phyloP scores from a whole-genome alignment of 352 stramenopile species.

The Phytophthora kernoviae region DNA sequence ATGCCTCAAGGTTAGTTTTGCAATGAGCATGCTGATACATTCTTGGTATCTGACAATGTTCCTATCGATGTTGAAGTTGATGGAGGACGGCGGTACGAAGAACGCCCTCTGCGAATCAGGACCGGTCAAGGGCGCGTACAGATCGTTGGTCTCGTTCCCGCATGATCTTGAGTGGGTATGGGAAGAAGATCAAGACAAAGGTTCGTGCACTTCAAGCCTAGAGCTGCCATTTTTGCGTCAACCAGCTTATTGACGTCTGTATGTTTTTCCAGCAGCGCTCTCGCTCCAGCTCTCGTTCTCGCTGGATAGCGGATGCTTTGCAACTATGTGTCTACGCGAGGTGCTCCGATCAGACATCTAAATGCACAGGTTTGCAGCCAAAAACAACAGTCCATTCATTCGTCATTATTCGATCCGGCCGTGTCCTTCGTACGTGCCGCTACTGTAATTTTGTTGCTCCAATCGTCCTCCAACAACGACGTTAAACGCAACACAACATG shows the following conservation, averaged over 20 bases:
- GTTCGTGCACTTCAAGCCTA: slow-evolving; percentile 13
- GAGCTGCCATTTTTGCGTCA: not conserved
- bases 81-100: slow-evolving; percentile 54
- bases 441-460: slow-evolving; percentile 1
- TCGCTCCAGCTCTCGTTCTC: slow-evolving; percentile 54
- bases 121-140: slow-evolving; percentile 68
- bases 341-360: slow-evolving; percentile 63
- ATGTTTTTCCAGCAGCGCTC: slow-evolving; percentile 7
- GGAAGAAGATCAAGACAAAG: slow-evolving; percentile 25
- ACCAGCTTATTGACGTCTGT: slow-evolving; percentile 1
- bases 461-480: not conserved
- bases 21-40: not conserved
- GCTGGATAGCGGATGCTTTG: slow-evolving; percentile 69
- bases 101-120: slow-evolving; percentile 36
- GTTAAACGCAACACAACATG: not conserved
- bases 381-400: no score
- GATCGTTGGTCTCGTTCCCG: slow-evolving; percentile 47
- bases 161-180: slow-evolving; percentile 51
- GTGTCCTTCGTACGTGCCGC: slow-evolving; percentile 8
- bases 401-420: slow-evolving; percentile 7
- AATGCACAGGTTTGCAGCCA: no score
- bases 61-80: slow-evolving; percentile 34
- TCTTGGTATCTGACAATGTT: slow-evolving; percentile 2
- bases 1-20: slow-evolving; percentile 44
- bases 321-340: slow-evolving; percentile 82